Conservation (phyloP, 2,329 filamentous ascomycete species). For the Sclerotinia spermophila region DNA sequence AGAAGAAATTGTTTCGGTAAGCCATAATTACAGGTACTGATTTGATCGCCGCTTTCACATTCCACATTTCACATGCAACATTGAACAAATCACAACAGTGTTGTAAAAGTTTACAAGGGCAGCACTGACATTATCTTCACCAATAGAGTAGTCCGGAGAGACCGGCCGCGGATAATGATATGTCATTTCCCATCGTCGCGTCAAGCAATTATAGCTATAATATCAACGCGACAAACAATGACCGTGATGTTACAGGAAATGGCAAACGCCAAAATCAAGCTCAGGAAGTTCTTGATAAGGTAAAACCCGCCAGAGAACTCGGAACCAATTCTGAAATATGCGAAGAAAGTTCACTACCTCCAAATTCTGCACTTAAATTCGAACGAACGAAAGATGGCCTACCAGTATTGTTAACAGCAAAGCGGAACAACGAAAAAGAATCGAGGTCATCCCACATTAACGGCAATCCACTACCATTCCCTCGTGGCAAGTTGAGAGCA, state of each 20-base stretch:
- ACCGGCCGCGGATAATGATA: not conserved
- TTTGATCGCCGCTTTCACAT: not conserved
- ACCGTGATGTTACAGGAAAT: not conserved
- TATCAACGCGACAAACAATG: conserved; percentile 3
- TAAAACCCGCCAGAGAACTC: not conserved
- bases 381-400: not conserved
- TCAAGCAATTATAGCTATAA: not conserved
- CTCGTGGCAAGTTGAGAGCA: not conserved
- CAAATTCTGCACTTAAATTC: not conserved
- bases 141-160: conserved; percentile 8
- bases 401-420: not conserved
- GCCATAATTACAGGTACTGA: not conserved
- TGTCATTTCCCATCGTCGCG: not conserved
- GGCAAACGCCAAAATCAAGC: not conserved
- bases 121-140: conserved; percentile 13
- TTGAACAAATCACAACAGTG: conserved; percentile 5
- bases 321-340: not conserved
- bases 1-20: conserved; percentile 25
- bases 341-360: not conserved
- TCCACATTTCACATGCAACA: not conserved
- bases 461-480: not conserved
- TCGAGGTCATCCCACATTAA: not conserved
- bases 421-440: too few relatives aligned
- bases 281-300: not conserved
- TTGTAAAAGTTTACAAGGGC: conserved; percentile 1